Conservation (phyloP, 2,329 filamentous ascomycete species). For the Cladobotryum protrusum region DNA sequence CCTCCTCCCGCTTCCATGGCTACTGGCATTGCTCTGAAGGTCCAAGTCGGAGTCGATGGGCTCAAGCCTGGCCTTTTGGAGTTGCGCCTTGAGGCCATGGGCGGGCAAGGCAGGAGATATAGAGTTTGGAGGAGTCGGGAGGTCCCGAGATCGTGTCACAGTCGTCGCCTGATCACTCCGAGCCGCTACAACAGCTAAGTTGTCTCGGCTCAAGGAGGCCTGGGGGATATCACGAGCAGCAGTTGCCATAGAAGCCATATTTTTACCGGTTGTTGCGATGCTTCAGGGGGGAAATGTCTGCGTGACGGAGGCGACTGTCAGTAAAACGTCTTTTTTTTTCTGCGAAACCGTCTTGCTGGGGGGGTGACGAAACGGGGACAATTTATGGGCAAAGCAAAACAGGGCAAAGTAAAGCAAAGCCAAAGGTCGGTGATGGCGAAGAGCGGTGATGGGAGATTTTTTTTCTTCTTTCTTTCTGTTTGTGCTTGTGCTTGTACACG, state of each 20-base stretch:
- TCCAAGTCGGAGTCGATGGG: conserved; percentile 82
- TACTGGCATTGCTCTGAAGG: conserved; percentile 55
- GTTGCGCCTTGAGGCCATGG: conserved; percentile 67
- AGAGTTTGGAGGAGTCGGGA: conserved; percentile 91
- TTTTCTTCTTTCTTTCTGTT: neutral
- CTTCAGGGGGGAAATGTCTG: conserved; percentile 42
- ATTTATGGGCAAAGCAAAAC: neutral
- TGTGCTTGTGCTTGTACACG: neutral
- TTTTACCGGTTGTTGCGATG: conserved; percentile 34
- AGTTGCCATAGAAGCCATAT: conserved; percentile 60
- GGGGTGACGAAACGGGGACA: neutral
- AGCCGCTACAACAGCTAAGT: conserved; percentile 67
- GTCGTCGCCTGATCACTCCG: conserved; percentile 53
- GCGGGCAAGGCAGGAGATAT: conserved; percentile 84
- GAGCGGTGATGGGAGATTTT: neutral
- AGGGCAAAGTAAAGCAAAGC: neutral
- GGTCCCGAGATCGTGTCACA: conserved; percentile 55
- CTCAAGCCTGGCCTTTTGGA: conserved; percentile 53
- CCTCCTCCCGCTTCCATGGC: conserved; percentile 17
- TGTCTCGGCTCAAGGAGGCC: conserved; percentile 58
- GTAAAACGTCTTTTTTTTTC: neutral
- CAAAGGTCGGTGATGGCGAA: neutral
- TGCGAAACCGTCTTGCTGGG: neutral
- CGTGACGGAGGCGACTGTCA: conserved; percentile 6
- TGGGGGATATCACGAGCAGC: conserved; percentile 62